A percentile compares a stretch with the other conserved stretches of the same genome.
Evolutionary conservation across 2,329 filamentous ascomycete species (phyloP).

Genomic region (Ophiostoma sp.): DNA sequence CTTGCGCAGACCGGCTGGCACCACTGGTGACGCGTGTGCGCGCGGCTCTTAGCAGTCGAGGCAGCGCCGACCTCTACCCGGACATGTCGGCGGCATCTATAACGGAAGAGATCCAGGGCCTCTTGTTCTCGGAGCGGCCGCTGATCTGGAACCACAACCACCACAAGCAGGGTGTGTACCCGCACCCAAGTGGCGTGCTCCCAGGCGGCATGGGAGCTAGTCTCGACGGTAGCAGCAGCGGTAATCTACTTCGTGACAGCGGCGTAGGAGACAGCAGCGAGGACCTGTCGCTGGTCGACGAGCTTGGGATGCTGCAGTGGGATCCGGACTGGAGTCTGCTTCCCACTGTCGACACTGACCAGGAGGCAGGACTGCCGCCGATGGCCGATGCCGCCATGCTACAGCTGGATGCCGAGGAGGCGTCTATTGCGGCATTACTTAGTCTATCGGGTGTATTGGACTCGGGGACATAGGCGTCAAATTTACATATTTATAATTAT

Average conservation of each 20-base stretch:
- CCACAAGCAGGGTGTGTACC: too few species aligned
- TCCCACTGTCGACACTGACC: neutral
- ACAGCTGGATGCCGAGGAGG: slow-evolving; percentile 2
- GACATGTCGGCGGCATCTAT: neutral
- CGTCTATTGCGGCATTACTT: neutral
- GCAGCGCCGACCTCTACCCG: neutral
- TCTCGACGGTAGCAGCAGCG: neutral
- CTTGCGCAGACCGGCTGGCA: neutral
- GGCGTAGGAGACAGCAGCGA: neutral
- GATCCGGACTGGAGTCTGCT: neutral
- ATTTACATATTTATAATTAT: too few species aligned
- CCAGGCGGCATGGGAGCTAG: neutral
- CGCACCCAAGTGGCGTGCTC: neutral
- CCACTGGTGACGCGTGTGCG: neutral
- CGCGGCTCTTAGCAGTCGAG: neutral
- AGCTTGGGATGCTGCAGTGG: neutral
- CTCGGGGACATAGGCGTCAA: too few species aligned
- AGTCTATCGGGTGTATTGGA: neutral
- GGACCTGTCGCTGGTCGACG: neutral
- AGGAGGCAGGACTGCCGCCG: neutral
- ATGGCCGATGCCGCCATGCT: neutral
- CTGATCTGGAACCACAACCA: neutral
- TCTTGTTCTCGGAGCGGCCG: neutral
- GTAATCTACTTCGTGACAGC: neutral
- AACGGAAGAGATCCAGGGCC: neutral